Evolutionary conservation across 2,329 filamentous ascomycete genomes (phyloP), one percentile per base, ranked within the genome.

Genomic region (Xylaria sp.): DNA sequence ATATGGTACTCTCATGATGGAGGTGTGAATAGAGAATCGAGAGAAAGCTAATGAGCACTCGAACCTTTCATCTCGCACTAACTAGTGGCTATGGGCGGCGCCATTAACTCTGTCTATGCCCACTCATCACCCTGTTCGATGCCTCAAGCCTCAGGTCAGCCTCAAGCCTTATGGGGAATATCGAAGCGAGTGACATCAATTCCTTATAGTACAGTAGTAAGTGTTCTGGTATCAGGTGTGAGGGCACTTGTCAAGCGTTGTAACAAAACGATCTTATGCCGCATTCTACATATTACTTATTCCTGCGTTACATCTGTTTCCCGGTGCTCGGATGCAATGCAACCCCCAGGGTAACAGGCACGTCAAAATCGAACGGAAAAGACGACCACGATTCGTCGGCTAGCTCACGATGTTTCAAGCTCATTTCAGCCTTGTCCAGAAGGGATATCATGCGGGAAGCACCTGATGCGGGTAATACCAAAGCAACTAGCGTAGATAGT

Each of bases 321-420:
- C 59, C 36, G 41, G 51, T 54, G 55, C 66, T 66, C 48, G 55
- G 69, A 66, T 71, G 66, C 66, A 66, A 64, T 69, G 69, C 62
- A 66, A 71, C 64, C 56, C 56, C 57, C 25, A 49, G 46, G 56
- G 57, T 64, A 31, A 52, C 56, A 48, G 33, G 62, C 43, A 28
- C 23, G 55, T 54, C n/a, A 58, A 49, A 39, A 49, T 64, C 56
- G 56, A 58, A 58, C 58, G 60, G 48, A 51, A 71, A 46, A 48
- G 59, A n/a, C 20, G 25, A 56, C 43, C 49, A 48, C 55, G 54
- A 68, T 68, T 62, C 56, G 25, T 61, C 66, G 58, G 63, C 66
- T 66, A 55, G 68, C 39, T 41, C 33, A 51, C 23, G 51, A 68
- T 61, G 43, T 62, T 64, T 55, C 43, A 41, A 61, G 43, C 20